Evolutionary conservation across 768 basidiomycete species (phyloP).

Genomic region (Amanita subjunquillea): DNA sequence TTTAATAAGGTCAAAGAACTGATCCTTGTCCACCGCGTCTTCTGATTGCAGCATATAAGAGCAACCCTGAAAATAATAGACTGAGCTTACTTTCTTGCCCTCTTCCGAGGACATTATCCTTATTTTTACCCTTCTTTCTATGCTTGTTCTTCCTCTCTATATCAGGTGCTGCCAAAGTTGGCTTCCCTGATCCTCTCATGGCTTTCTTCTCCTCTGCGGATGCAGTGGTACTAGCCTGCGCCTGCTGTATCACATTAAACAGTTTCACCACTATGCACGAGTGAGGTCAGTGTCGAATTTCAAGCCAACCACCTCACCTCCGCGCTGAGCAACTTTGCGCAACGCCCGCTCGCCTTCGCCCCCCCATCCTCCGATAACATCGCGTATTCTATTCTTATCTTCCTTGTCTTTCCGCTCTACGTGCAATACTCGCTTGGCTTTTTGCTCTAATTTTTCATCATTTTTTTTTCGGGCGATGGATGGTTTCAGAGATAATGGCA

Average conservation of each 20-base stretch:
- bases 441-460: constrained; percentile 65
- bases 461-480: constrained; percentile 58
- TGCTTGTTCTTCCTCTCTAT: constrained; percentile 36
- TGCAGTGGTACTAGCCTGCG: constrained; percentile 46
- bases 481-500: constrained; percentile 74
- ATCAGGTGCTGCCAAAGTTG: constrained; percentile 57
- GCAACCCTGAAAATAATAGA: not conserved
- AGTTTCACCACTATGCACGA: constrained; percentile 60
- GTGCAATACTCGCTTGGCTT: constrained; percentile 62
- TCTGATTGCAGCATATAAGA: not conserved
- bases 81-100: constrained; percentile 45
- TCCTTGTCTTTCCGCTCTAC: constrained; percentile 67
- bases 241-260: constrained; percentile 81
- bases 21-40: constrained; percentile 58
- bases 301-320: constrained; percentile 38
- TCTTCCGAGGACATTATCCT: constrained; percentile 41
- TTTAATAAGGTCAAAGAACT: constrained; percentile 77
- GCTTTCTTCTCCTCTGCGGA: constrained; percentile 51
- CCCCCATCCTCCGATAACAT: constrained; percentile 85
- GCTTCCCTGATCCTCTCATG: constrained; percentile 61
- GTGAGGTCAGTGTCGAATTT: constrained; percentile 3
- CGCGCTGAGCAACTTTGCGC: constrained; percentile 79
- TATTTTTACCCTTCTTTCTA: constrained; percentile 40
- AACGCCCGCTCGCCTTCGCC: constrained; percentile 68
- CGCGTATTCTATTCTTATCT: constrained; percentile 53